phyloP scores from a whole-genome alignment of 1,284 basidiomycete species.

The Leccinum pachyderme region DNA sequence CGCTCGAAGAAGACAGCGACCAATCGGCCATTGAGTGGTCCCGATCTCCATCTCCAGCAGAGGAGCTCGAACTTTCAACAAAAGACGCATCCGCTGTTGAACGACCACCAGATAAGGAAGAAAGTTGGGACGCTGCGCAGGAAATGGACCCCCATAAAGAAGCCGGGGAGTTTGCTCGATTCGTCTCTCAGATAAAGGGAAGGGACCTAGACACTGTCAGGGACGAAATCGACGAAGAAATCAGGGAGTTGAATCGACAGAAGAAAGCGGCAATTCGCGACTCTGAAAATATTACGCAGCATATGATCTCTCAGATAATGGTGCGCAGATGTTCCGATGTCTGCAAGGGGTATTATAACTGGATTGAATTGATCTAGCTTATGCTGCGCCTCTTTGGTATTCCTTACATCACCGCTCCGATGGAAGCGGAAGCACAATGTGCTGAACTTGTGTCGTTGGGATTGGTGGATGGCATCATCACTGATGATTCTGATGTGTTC shows the following conservation, averaged over 20 bases:
- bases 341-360: not conserved
- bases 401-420: conserved; percentile 97
- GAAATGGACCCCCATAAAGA: conserved; percentile 83
- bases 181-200: conserved; percentile 88
- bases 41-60: conserved; percentile 36
- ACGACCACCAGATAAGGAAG: conserved; percentile 21
- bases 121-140: conserved; percentile 68
- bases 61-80: conserved; percentile 4
- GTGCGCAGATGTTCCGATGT: conserved; percentile 38
- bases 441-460: conserved; percentile 85
- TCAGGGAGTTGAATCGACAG: conserved; percentile 77
- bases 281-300: conserved; percentile 92
- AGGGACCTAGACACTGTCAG: conserved; percentile 78
- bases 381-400: conserved; percentile 95
- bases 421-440: conserved; percentile 99
- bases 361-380: conserved; percentile 42
- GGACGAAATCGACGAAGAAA: conserved; percentile 91
- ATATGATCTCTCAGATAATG: conserved; percentile 97
- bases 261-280: conserved; percentile 88
- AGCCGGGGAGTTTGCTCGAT: conserved; percentile 88
- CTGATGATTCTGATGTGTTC: conserved; percentile 99
- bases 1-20: conserved; percentile 23
- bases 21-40: conserved; percentile 46
- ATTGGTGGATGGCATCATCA: conserved; percentile 97
- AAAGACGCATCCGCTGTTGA: conserved; percentile 2